These are phyloP conservation scores for Trebouxiophyceae sp. DNA, from an alignment of 163 green algal species.

Conservation along the genomic window DNA sequence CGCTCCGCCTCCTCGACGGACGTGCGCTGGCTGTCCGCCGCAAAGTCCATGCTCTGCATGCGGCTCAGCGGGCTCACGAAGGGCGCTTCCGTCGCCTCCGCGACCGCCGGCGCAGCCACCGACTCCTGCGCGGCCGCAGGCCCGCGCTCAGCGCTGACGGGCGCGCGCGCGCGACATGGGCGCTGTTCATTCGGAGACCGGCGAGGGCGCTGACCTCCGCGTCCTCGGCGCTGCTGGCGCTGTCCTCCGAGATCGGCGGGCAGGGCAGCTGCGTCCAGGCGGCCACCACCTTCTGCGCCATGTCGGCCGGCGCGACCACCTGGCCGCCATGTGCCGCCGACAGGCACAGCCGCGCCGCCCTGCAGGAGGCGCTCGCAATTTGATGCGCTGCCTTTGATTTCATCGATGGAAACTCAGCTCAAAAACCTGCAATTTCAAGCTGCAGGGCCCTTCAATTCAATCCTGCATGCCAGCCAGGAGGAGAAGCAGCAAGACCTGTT, in stretches of 20 bases:
- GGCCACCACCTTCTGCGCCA: slow-evolving; percentile 38
- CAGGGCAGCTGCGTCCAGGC: slow-evolving; percentile 19
- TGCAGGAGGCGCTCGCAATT: no score
- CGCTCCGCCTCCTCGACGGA: not conserved
- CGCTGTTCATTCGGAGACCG: no score
- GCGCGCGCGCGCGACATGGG: no score
- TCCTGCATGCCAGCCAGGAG: not conserved
- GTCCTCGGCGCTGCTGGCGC: no score
- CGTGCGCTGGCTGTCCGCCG: not conserved
- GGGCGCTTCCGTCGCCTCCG: no score
- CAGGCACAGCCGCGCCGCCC: slow-evolving; percentile 49
- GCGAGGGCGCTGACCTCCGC: no score
- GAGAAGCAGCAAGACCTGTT: slow-evolving; percentile 2
- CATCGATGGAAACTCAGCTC: not conserved
- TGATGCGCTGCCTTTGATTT: not conserved
- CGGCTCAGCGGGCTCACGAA: not conserved
- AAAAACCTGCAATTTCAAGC: not conserved
- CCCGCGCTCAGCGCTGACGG: no score
- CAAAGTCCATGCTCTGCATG: not conserved
- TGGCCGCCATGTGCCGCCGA: slow-evolving; percentile 47
- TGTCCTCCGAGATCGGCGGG: not conserved
- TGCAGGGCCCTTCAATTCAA: not conserved
- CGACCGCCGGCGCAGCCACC: no score
- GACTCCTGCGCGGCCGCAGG: no score
- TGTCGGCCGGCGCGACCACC: slow-evolving; percentile 32